A percentile compares a stretch with the other conserved stretches of the same genome.
Conservation (phyloP, 805 yeast genomes). For the Yarrowia keelungensis region DNA sequence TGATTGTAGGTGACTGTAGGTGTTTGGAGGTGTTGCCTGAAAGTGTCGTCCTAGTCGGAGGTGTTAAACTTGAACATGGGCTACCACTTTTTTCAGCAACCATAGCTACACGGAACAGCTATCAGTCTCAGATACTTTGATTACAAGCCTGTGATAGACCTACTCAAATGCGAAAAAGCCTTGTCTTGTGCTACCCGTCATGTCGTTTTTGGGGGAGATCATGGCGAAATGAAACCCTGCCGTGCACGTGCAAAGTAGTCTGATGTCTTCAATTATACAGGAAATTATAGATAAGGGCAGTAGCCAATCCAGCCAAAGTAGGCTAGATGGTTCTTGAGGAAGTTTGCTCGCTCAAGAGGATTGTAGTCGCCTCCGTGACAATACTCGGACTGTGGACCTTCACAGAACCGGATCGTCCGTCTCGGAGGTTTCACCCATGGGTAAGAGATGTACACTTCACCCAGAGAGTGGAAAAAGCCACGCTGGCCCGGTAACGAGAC, state of each 20-base stretch:
- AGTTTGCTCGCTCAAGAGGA: slow-evolving; percentile 28
- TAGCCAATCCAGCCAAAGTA: slow-evolving; percentile 30
- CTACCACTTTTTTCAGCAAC: no score
- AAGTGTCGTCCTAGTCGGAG: no score
- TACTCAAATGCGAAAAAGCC: not conserved
- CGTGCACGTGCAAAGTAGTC: no score
- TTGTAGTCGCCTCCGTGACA: slow-evolving; percentile 30
- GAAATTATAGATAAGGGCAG: slow-evolving; percentile 18
- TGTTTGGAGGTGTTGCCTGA: no score
- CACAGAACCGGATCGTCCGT: slow-evolving; percentile 16
- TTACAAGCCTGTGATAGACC: not conserved
- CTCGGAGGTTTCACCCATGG: slow-evolving; percentile 11
- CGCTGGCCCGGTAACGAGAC: slow-evolving; percentile 2
- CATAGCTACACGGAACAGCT: no score
- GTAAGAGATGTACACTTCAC: slow-evolving; percentile 32
- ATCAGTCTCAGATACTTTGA: no score
- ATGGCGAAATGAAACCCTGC: not conserved
- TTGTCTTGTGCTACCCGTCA: not conserved
- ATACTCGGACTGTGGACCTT: slow-evolving; percentile 25
- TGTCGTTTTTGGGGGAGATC: not conserved
- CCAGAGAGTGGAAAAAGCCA: slow-evolving; percentile 24
- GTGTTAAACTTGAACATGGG: no score
- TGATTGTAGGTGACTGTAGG: no score
- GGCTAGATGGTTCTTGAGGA: slow-evolving; percentile 32
- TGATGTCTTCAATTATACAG: not conserved